Percentiles rank a stretch among this genome's conserved stretches.
Evolutionary conservation across 805 yeast genomes (phyloP).

Genomic region (Phaffomyces opuntiae): DNA sequence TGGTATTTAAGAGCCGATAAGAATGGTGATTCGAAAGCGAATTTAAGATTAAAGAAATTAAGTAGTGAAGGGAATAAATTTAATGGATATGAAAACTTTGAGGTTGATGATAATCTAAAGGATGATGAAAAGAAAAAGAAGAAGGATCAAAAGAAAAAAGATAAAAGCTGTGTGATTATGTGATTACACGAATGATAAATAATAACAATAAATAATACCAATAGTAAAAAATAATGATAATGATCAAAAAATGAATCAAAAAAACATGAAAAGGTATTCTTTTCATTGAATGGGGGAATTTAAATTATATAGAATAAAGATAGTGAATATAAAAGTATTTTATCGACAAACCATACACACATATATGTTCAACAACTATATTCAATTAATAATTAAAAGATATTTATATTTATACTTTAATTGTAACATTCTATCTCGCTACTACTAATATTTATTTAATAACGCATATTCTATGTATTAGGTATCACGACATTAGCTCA

Average conservation of each 20-base stretch:
- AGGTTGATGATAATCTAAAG: background rate
- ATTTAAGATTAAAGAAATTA: constrained; percentile 24
- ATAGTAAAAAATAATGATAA: too few species aligned
- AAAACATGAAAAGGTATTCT: too few species aligned
- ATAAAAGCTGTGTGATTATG: constrained; percentile 18
- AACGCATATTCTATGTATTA: too few species aligned
- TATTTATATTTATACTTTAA: background rate
- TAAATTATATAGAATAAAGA: too few species aligned
- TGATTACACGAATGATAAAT: constrained; percentile 13
- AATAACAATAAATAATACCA: background rate
- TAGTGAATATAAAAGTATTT: too few species aligned
- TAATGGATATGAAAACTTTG: constrained; percentile 1
- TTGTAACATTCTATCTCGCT: too few species aligned
- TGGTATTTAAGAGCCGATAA: constrained; percentile 78
- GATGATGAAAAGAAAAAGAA: constrained; percentile 6
- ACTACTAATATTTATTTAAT: too few species aligned
- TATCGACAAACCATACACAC: too few species aligned
- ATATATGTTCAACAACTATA: too few species aligned
- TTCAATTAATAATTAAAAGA: background rate
- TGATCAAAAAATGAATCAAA: background rate
- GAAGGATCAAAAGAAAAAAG: constrained; percentile 7
- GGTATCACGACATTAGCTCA: background rate
- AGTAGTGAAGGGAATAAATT: background rate
- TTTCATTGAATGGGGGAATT: too few species aligned
- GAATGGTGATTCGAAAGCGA: constrained; percentile 47